Base-by-base conservation (phyloP, 495 filamentous ascomycete genomes). In the Podospora anserina region DNA sequence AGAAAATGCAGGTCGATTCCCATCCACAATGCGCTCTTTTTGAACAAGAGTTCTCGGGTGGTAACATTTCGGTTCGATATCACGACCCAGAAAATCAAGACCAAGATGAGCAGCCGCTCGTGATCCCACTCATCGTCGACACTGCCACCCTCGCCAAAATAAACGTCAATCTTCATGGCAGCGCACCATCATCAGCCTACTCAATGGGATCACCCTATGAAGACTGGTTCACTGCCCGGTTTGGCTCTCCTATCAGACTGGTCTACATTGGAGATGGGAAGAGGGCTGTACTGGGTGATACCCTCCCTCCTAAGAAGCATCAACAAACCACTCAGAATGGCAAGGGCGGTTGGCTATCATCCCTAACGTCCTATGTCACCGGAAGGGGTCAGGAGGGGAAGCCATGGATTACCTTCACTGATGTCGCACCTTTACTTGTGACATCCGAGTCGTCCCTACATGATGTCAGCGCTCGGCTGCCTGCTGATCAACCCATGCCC, bases 391-490 rank as follows among this genome's bases (percentile, higher is more conserved):
- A 63, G 11, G 3, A 53, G 30, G 27, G 39, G 1, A 57, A 68
- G 16, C 71, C 73, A 16, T 81, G 77, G 69, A 44, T 97, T 28
- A 89, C 86, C 1, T 98, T 98, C 75, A 86, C 90, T 4, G 94
- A 98, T 74, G 86, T 86, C 53, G 92, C 94, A 4, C 88, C 93
- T 1, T 89, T 90, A 69, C 79, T 97, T 2, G 76, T 98, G 5
- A 84, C 89, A 16, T 91, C 90, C 3, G 84, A 88, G 67, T 83
- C 87, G 0, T 96, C 92, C 1, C 81, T 94, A 11, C 76, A 81
- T 9, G 82, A 92, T 67, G 87, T 96, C 58, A 86, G 84, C 23
- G 71, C 76, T 3, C 86, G 92, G 1, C 75, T 96, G 4, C 78
- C 83, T 0, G 81, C 77, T 0, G 71, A 72, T 55, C 74, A 83